Base-by-base conservation (phyloP, 2,329 filamentous ascomycete species). In the Pseudogymnoascus sp. region DNA sequence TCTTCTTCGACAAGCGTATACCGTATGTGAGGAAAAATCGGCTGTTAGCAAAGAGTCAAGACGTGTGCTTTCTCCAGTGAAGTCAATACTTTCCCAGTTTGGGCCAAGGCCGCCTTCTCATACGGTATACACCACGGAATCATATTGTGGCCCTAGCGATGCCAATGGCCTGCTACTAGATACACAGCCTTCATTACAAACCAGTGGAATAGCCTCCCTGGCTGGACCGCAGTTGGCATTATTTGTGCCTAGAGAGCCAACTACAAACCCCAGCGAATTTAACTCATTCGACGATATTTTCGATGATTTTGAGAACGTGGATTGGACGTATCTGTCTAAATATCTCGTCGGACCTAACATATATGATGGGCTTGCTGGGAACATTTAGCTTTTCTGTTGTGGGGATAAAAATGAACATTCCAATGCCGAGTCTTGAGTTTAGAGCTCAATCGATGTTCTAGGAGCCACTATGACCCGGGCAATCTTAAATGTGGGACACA, bases 261-360 rank as follows among this genome's bases (percentile, higher is more conserved):
- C 62, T 20, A 28, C 50, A 14, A 58, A 63, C 5, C 64, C 66
- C 60, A 62, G 61, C 34, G 7, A 58, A 18, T 60, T 68, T 14
- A 66, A 68, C 58, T 63, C 66, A 2, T 65, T 66, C 59, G 66
- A 65, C 57, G 65, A 68, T 59, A 62, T 62, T 35, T 60, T 41
- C 16, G 60, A 62, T 61, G 67, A 65, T 32, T 18, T 66, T 41
- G 64, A 66, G 6, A 64, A 61, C 18, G 61, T 65, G 2, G 66
- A 69, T 54, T 69, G 67, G 67, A 63, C 60, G 22, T 28, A 47
- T 7, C 6, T 25, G 20, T 47, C 41, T 25, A 20, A 47, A 14
- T 47, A 28, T 47, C 41, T 47, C 6, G 41, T 47, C 6, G 41
- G 41, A n/a, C 41, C 41, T 28, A 28, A 9, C 14, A 47, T 47